A percentile compares a stretch with the other conserved stretches of the same genome.
Conservation (phyloP, 371 early-diverging fungal species). For the Mortierella sp. region DNA sequence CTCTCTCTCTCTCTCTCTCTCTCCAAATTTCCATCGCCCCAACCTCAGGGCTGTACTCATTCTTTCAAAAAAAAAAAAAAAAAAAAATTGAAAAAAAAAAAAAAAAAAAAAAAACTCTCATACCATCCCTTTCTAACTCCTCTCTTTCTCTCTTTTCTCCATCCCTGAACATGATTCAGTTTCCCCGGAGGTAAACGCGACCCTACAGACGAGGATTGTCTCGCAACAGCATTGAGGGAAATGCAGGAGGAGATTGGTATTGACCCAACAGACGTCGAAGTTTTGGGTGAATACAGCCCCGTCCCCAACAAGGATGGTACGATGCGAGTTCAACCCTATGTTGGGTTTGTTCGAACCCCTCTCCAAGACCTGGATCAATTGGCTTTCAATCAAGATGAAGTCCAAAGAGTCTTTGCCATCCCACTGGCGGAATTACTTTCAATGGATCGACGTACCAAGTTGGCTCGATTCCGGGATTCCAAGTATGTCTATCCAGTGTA, state of each 20-base stretch:
- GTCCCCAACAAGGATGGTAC: slow-evolving; percentile 73
- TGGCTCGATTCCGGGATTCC: slow-evolving; percentile 66
- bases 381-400: slow-evolving; percentile 73
- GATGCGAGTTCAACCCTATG: slow-evolving; percentile 79
- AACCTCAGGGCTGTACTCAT: too few relatives aligned
- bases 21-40: too few relatives aligned
- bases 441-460: slow-evolving; percentile 52
- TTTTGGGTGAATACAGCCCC: slow-evolving; percentile 74
- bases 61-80: too few relatives aligned
- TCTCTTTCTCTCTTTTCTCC: not conserved
- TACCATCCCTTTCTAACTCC: not conserved
- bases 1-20: too few relatives aligned
- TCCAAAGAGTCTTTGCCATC: slow-evolving; percentile 75
- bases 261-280: slow-evolving; percentile 55
- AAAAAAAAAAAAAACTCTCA: not conserved
- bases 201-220: slow-evolving; percentile 60
- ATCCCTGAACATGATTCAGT: slow-evolving; percentile 6
- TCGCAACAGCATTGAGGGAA: slow-evolving; percentile 84
- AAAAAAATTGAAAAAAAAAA: slow-evolving; percentile 5
- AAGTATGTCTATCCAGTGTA: slow-evolving; percentile 68
- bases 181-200: slow-evolving; percentile 87
- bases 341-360: slow-evolving; percentile 67
- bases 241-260: slow-evolving; percentile 88
- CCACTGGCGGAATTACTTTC: slow-evolving; percentile 74
- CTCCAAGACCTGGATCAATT: slow-evolving; percentile 43